Conservation (phyloP, 1,284 basidiomycete species). For the Peniophora sp. region DNA sequence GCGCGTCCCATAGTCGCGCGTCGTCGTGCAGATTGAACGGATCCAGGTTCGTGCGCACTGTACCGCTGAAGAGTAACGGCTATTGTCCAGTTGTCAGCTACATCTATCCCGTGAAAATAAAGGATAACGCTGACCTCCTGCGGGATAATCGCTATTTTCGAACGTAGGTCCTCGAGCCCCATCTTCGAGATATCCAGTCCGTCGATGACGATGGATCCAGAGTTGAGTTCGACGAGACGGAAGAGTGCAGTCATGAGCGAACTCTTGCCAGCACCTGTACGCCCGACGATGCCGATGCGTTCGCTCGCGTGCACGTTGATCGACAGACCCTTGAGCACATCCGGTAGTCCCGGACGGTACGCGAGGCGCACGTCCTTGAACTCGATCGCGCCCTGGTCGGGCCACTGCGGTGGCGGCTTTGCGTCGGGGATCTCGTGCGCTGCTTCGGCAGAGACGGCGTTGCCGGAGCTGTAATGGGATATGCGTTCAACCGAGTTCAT, state of each 20-base stretch:
- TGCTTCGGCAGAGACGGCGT: slow-evolving; percentile 66
- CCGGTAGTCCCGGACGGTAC: slow-evolving; percentile 64
- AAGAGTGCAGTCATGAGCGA: slow-evolving; percentile 46
- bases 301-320: slow-evolving; percentile 69
- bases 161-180: slow-evolving; percentile 60
- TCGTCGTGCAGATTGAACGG: slow-evolving; percentile 74
- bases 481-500: slow-evolving; percentile 85
- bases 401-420: slow-evolving; percentile 63
- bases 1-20: slow-evolving; percentile 73
- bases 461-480: slow-evolving; percentile 58
- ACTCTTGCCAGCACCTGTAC: slow-evolving; percentile 74
- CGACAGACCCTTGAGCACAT: slow-evolving; percentile 60
- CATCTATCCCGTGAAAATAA: slow-evolving; percentile 17
- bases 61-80: slow-evolving; percentile 44
- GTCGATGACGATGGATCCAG: slow-evolving; percentile 61
- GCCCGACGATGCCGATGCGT: slow-evolving; percentile 83
- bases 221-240: slow-evolving; percentile 47
- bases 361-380: slow-evolving; percentile 56
- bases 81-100: slow-evolving; percentile 17
- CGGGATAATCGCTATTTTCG: slow-evolving; percentile 77
- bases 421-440: slow-evolving; percentile 55
- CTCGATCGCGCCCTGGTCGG: slow-evolving; percentile 51
- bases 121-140: slow-evolving; percentile 66
- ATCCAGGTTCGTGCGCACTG: slow-evolving; percentile 75
- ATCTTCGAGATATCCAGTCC: slow-evolving; percentile 61